Evolutionary conservation across 164 flowering plant species (phyloP).

Genomic region (Macadamia tetraphylla): DNA sequence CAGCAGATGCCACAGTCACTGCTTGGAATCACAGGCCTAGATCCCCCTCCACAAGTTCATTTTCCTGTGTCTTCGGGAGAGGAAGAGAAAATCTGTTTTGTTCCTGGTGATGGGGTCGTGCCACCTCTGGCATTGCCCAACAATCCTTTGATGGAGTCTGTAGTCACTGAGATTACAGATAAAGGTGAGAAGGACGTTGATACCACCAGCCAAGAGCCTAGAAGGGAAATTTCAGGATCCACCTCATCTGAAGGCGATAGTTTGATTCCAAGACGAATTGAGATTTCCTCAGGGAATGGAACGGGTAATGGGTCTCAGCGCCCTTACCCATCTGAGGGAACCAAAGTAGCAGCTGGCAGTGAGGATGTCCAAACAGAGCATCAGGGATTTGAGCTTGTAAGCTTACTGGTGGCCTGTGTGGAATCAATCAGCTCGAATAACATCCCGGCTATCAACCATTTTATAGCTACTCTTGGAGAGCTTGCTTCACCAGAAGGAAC

Average conservation of each 20-base stretch:
- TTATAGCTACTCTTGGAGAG: slow-evolving; percentile 64
- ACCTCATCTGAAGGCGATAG: slow-evolving; percentile 58
- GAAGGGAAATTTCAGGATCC: slow-evolving; percentile 47
- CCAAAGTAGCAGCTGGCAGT: slow-evolving; percentile 10
- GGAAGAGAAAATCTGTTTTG: slow-evolving; percentile 48
- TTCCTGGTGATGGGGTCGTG: slow-evolving; percentile 41
- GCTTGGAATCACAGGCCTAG: slow-evolving; percentile 27
- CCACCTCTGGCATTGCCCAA: slow-evolving; percentile 40
- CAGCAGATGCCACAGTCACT: slow-evolving; percentile 31
- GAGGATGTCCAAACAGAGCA: slow-evolving; percentile 30
- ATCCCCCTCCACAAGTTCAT: slow-evolving; percentile 30
- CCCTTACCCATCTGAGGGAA: slow-evolving; percentile 34
- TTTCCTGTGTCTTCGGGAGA: slow-evolving; percentile 48
- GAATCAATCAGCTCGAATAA: slow-evolving; percentile 68
- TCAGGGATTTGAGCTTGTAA: slow-evolving; percentile 70
- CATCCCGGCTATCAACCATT: slow-evolving; percentile 46
- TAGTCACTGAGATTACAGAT: slow-evolving; percentile 49
- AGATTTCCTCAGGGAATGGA: slow-evolving; percentile 33
- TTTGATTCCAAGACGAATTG: slow-evolving; percentile 33
- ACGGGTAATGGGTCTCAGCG: slow-evolving; percentile 54
- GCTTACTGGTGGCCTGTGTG: slow-evolving; percentile 58
- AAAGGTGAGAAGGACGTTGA: slow-evolving; percentile 53
- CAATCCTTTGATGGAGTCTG: slow-evolving; percentile 60
- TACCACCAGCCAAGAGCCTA: slow-evolving; percentile 29
- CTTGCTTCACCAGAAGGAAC: slow-evolving; percentile 81